Evolutionary conservation across 1,139 yeast genomes (phyloP).

Genomic region (Blastobotrys capitulatus): DNA sequence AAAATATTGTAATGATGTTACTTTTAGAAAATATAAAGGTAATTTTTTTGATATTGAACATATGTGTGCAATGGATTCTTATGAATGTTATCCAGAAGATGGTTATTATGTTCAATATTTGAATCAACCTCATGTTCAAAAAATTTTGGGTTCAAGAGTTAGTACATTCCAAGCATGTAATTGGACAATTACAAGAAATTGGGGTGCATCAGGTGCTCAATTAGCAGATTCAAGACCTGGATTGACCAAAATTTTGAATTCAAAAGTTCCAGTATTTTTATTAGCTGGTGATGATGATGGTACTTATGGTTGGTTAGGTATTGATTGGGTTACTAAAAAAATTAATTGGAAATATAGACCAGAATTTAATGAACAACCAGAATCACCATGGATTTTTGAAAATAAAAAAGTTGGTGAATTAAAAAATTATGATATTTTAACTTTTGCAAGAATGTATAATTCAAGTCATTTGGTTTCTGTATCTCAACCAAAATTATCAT

Average conservation of each 20-base stretch:
- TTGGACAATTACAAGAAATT: slow-evolving; percentile 41
- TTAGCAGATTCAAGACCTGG: slow-evolving; percentile 68
- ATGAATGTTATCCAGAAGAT: slow-evolving; percentile 63
- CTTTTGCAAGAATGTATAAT: slow-evolving; percentile 53
- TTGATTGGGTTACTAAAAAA: slow-evolving; percentile 67
- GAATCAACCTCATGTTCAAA: slow-evolving; percentile 70
- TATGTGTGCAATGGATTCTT: slow-evolving; percentile 14
- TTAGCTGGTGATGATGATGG: slow-evolving; percentile 90
- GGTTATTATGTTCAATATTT: slow-evolving; percentile 59
- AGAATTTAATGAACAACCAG: slow-evolving; percentile 24
- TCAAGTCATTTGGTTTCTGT: slow-evolving; percentile 68
- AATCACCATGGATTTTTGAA: slow-evolving; percentile 36
- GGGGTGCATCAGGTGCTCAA: slow-evolving; percentile 41
- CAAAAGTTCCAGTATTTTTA: slow-evolving; percentile 53
- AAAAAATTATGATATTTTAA: slow-evolving; percentile 44
- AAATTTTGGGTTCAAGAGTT: slow-evolving; percentile 56
- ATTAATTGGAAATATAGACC: slow-evolving; percentile 52
- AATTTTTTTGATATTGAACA: slow-evolving; percentile 17
- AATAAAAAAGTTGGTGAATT: slow-evolving; percentile 38
- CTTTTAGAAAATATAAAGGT: slow-evolving; percentile 14
- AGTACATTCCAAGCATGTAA: slow-evolving; percentile 79
- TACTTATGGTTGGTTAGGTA: slow-evolving; percentile 88
- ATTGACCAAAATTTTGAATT: slow-evolving; percentile 46
- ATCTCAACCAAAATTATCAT: slow-evolving; percentile 64
- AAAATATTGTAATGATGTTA: slow-evolving; percentile 15